Conservation (phyloP, 495 filamentous ascomycete genomes). For the Xylaria telfairii region DNA sequence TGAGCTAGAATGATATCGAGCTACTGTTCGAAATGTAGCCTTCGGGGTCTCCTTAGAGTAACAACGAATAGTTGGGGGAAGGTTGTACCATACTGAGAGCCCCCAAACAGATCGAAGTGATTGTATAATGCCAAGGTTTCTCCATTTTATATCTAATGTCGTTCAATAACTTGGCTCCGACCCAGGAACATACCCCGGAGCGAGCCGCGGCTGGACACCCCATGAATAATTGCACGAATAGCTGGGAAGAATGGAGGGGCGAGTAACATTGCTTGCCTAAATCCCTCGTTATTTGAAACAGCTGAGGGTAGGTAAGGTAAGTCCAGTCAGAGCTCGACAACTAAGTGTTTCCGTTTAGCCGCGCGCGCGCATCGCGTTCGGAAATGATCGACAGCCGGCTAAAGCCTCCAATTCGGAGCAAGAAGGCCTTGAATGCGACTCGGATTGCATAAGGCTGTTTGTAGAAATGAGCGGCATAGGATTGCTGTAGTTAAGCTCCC, state of each 20-base stretch:
- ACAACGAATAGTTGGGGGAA: background rate
- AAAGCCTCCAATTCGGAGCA: constrained; percentile 23
- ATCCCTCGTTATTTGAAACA: constrained; percentile 24
- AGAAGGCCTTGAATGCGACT: background rate
- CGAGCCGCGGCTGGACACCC: background rate
- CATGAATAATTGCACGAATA: constrained; percentile 9
- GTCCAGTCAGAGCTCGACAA: constrained; percentile 17
- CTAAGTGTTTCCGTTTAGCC: constrained; percentile 19
- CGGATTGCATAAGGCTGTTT: background rate
- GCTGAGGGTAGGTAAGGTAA: constrained; percentile 4
- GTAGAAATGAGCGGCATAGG: constrained; percentile 7
- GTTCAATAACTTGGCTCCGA: constrained; percentile 34
- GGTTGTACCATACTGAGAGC: constrained; percentile 9
- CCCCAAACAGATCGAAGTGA: constrained; percentile 27
- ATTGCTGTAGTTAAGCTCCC: constrained; percentile 11
- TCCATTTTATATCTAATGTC: constrained; percentile 31
- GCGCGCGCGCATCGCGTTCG: constrained; percentile 7
- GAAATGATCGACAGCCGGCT: constrained; percentile 19
- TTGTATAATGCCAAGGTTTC: constrained; percentile 34
- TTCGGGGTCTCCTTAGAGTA: background rate
- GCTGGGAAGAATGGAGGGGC: background rate
- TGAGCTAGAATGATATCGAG: background rate
- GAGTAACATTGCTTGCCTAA: constrained; percentile 17
- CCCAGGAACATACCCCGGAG: constrained; percentile 17
- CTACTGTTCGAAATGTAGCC: background rate